Conservation (phyloP, 305 asterid genomes). For the Fraxinus baroniana region DNA sequence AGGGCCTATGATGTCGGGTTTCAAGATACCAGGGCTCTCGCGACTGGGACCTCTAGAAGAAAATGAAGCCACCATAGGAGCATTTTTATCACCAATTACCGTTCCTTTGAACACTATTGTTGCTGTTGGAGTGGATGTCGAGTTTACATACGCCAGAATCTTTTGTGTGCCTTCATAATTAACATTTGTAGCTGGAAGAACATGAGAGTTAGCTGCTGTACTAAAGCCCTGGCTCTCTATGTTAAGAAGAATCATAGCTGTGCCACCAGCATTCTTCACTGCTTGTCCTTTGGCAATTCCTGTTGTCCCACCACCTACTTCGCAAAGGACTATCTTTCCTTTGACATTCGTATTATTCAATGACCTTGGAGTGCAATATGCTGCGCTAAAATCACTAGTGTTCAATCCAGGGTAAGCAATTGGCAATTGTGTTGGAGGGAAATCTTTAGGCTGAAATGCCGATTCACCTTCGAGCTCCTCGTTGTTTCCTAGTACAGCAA, state of each 20-base stretch:
- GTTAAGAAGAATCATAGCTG: constrained; percentile 33
- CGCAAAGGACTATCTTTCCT: constrained; percentile 34
- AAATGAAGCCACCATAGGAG: constrained; percentile 39
- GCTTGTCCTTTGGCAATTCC: constrained; percentile 2
- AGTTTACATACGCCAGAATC: constrained; percentile 9
- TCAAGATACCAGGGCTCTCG: constrained; percentile 40
- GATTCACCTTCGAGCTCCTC: constrained; percentile 45
- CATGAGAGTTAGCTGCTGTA: constrained; percentile 19
- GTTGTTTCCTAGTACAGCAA: constrained; percentile 47
- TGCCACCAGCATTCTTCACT: constrained; percentile 36
- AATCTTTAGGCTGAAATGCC: constrained; percentile 36
- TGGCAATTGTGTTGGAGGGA: constrained; percentile 26
- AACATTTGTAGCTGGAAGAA: constrained; percentile 29
- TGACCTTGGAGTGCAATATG: constrained; percentile 11
- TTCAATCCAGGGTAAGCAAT: constrained; percentile 23
- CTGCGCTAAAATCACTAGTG: neutral
- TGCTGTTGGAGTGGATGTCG: constrained; percentile 26
- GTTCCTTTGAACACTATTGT: constrained; percentile 41
- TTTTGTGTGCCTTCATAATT: constrained; percentile 22
- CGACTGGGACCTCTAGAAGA: constrained; percentile 41
- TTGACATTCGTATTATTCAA: constrained; percentile 25
- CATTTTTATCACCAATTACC: constrained; percentile 24
- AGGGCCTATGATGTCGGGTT: constrained; percentile 53
- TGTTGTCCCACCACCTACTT: neutral
- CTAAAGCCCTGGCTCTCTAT: neutral